Conservation (phyloP, 352 stramenopile genomes). For the Phytophthora aleatoria region DNA sequence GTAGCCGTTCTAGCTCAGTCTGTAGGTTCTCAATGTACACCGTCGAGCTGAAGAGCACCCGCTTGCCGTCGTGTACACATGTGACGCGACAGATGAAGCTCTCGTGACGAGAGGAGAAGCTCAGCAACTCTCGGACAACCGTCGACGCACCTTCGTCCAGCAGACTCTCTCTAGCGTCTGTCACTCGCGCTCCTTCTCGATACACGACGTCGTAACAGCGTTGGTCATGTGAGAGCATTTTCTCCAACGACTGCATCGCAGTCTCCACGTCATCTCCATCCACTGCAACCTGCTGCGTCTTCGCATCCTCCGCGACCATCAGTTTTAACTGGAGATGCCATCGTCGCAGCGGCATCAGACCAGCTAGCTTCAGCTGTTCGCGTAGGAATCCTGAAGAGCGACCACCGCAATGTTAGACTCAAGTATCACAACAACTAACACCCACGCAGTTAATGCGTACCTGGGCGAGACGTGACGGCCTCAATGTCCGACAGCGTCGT, state of each 20-base stretch:
- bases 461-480: conserved; percentile 28
- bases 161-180: conserved; percentile 36
- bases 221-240: conserved; percentile 23
- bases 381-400: conserved; percentile 46
- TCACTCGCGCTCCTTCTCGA: conserved; percentile 24
- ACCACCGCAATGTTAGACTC: background rate
- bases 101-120: conserved; percentile 53
- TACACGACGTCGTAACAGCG: conserved; percentile 59
- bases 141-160: conserved; percentile 31
- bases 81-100: conserved; percentile 43
- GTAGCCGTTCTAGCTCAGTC: conserved; percentile 6
- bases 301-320: conserved; percentile 19
- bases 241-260: conserved; percentile 16
- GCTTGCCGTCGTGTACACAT: conserved; percentile 18
- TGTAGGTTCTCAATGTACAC: conserved; percentile 36
- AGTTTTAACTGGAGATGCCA: conserved; percentile 55
- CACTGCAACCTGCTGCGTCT: background rate
- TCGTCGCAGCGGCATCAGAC: conserved; percentile 41
- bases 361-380: conserved; percentile 31
- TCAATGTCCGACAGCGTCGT: conserved; percentile 30
- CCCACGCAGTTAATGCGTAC: conserved; percentile 6
- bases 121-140: conserved; percentile 41
- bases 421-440: too few species aligned
- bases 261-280: conserved; percentile 11
- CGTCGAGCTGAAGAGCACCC: conserved; percentile 32